Evolutionary conservation across 2,329 filamentous ascomycete species (phyloP).

Genomic region (Claviceps fusiformis): DNA sequence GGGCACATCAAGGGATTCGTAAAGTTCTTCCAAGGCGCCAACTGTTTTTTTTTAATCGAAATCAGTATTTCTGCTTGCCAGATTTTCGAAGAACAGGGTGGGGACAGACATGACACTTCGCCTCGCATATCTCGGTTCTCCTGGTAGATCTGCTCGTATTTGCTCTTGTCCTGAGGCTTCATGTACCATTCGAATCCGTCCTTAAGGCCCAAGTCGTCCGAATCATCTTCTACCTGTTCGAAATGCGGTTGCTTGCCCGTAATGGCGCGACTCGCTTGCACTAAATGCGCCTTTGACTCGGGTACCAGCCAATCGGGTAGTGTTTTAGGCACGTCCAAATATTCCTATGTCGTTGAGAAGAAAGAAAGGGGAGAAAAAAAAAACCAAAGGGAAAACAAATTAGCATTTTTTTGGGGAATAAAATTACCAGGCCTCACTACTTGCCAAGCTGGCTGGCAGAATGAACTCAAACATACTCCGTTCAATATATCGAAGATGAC

Average conservation of each 20-base stretch:
- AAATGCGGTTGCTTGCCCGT: slow-evolving; percentile 70
- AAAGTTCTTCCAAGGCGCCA: slow-evolving; percentile 65
- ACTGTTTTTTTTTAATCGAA: slow-evolving; percentile 33
- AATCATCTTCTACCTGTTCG: slow-evolving; percentile 71
- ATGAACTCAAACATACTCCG: slow-evolving; percentile 42
- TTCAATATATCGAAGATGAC: slow-evolving; percentile 96
- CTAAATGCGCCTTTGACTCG: slow-evolving; percentile 83
- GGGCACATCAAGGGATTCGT: slow-evolving; percentile 63
- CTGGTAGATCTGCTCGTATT: slow-evolving; percentile 95
- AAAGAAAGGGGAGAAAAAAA: not conserved
- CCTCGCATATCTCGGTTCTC: slow-evolving; percentile 81
- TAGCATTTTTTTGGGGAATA: not conserved
- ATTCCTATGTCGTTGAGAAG: slow-evolving; percentile 48
- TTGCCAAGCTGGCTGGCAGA: not conserved
- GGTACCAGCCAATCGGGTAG: slow-evolving; percentile 95
- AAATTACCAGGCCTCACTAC: not conserved
- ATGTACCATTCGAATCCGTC: slow-evolving; percentile 99
- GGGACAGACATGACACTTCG: slow-evolving; percentile 57
- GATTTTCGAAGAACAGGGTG: too few relatives aligned
- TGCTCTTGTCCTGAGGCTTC: slow-evolving; percentile 76
- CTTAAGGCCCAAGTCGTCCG: slow-evolving; percentile 72
- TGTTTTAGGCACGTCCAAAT: slow-evolving; percentile 68
- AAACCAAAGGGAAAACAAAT: not conserved
- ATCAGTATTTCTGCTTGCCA: not conserved
- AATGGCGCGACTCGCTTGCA: slow-evolving; percentile 70